Conservation (phyloP, 352 stramenopile species). For the Aphanomyces stellatus region DNA sequence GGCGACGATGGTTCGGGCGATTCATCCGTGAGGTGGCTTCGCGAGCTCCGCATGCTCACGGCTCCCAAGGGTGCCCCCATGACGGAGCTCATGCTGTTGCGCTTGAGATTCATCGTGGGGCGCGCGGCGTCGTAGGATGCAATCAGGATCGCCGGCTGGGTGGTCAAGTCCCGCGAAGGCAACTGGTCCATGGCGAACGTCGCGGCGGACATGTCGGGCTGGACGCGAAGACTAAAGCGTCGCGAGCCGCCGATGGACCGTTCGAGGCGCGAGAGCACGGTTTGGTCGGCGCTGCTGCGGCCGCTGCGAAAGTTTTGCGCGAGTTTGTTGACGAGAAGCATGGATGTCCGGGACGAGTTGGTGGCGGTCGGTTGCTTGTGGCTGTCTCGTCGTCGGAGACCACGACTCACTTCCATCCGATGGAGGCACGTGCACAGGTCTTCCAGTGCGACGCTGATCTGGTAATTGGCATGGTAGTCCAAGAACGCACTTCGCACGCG, state of each 20-base stretch:
- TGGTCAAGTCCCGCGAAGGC: not conserved
- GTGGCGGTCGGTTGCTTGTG: not conserved
- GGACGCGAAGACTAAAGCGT: not conserved
- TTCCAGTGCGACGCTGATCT: constrained; percentile 3
- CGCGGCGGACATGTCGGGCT: not conserved
- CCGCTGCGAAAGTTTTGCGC: not conserved
- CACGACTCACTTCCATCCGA: not conserved
- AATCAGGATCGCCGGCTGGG: not conserved
- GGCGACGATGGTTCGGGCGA: too few relatives aligned
- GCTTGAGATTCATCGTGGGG: too few relatives aligned
- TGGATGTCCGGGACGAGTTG: too few relatives aligned
- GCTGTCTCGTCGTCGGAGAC: not conserved
- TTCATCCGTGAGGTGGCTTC: too few relatives aligned
- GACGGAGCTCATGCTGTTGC: too few relatives aligned
- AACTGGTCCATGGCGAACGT: not conserved
- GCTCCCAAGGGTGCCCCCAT: too few relatives aligned
- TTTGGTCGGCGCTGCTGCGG: not conserved
- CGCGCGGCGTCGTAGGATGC: not conserved
- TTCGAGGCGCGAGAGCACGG: not conserved
- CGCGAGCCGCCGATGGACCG: not conserved
- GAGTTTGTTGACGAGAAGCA: too few relatives aligned
- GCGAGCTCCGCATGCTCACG: too few relatives aligned
- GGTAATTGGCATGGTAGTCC: constrained; percentile 5
- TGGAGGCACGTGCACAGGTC: constrained; percentile 11
- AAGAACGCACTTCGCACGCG: not conserved